Evolutionary conservation across 495 filamentous ascomycete genomes (phyloP), one percentile per base, ranked within the genome.

Genomic region (Xylaria intraflava): DNA sequence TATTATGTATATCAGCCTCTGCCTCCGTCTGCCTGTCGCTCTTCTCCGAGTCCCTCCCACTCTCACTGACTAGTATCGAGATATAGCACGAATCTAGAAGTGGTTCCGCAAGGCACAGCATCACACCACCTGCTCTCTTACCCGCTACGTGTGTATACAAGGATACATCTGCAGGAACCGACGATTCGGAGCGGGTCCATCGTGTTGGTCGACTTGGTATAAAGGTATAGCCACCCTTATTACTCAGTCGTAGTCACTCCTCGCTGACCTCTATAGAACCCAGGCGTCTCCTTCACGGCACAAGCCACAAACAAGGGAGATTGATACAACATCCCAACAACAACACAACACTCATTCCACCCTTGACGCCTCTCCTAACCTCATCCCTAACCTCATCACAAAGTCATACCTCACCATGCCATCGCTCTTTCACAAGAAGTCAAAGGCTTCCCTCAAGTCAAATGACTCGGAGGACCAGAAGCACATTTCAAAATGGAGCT

Each of bases 371-470:
- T 3, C 39, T 7, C 11, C 7, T 14, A 49, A 16, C 19, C 5
- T 53, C 26, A 19, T 38, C n/a, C 46, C 33, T 11, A 51, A n/a
- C 17, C 17, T 19, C 24, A 40, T 29, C 51, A 62, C 23, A 46
- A 66, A 64, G 64, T 38, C 52, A 20, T 43, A 51, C 39, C 23
- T 64, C 12, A 56, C 27, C 24, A 49, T 46, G 38, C 51, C 58
- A 24, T 48, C 61, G 19, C 53, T 64, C 51, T 66, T 64, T 52
- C 56, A 61, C 35, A 61, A 53, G 48, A 66, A 55, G 27, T 64
- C 53, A 41, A 64, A 42, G 61, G 27, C n/a, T 33, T 39, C 45
- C 27, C 35, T 38, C n/a, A 45, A 40, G 27, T 38, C 42, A 16
- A 58, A 27, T 9, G 30, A 42, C 11, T 20, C 35, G 14, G 49